A percentile compares a stretch with the other conserved stretches of the same genome.
Evolutionary conservation across 2,329 filamentous ascomycete species (phyloP).

Genomic region (Aspergillus versicolor): DNA sequence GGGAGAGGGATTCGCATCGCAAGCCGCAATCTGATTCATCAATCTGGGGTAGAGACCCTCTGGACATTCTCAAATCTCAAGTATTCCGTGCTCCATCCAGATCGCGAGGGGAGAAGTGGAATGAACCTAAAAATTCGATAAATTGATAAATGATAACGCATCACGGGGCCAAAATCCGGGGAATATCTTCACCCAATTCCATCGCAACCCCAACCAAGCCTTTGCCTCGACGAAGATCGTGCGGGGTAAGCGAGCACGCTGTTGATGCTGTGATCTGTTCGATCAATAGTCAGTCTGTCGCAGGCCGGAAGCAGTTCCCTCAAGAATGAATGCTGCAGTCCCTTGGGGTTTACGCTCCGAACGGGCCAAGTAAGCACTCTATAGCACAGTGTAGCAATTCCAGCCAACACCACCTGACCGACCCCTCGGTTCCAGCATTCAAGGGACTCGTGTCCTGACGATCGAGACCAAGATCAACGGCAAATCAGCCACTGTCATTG

Average conservation of each 20-base stretch:
- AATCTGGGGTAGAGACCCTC: too few species aligned
- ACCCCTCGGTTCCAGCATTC: neutral
- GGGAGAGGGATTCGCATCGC: neutral
- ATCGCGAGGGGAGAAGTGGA: too few species aligned
- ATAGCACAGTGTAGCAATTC: neutral
- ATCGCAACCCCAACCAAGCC: slow-evolving; percentile 1
- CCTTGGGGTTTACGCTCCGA: neutral
- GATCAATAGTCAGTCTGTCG: neutral
- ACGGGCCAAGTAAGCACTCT: neutral
- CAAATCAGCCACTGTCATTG: neutral
- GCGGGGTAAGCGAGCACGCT: slow-evolving; percentile 7
- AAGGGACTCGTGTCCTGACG: neutral
- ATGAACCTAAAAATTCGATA: slow-evolving; percentile 1
- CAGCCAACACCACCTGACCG: neutral
- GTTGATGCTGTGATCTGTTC: slow-evolving; percentile 2
- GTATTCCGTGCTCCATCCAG: too few species aligned
- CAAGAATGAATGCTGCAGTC: neutral
- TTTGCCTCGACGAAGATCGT: slow-evolving; percentile 8
- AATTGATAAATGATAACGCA: neutral
- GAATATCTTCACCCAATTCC: neutral
- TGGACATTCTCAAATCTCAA: neutral
- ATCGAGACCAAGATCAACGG: neutral
- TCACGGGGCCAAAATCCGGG: slow-evolving; percentile 4
- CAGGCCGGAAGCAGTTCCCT: neutral
- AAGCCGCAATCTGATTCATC: neutral